Conservation (phyloP, 1,284 basidiomycete genomes). For the Lentinula novae-zelandiae region DNA sequence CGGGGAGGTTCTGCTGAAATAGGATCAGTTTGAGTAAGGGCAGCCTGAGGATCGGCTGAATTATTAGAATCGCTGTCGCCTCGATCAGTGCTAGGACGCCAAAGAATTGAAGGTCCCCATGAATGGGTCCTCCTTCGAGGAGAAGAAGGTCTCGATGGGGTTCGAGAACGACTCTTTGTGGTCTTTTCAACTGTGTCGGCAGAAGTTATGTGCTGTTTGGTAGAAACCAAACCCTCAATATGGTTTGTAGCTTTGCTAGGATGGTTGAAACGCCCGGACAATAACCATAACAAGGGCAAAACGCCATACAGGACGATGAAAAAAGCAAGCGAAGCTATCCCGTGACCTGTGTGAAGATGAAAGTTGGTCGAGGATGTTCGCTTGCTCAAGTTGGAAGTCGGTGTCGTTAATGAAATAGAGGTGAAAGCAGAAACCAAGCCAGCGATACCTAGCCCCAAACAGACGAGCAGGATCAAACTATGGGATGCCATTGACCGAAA, state of each 20-base stretch:
- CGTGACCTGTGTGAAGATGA: slow-evolving; percentile 57
- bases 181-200: slow-evolving; percentile 46
- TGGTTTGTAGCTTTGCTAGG: slow-evolving; percentile 19
- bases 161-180: slow-evolving; percentile 29
- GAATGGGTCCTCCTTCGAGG: slow-evolving; percentile 47
- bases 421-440: slow-evolving; percentile 64
- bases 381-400: slow-evolving; percentile 25
- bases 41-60: neutral
- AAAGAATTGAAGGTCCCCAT: slow-evolving; percentile 47
- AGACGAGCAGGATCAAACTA: slow-evolving; percentile 37
- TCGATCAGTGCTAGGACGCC: slow-evolving; percentile 42
- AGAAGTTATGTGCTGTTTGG: slow-evolving; percentile 31
- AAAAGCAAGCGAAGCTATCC: slow-evolving; percentile 57
- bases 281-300: slow-evolving; percentile 42
- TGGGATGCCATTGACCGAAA: slow-evolving; percentile 26
- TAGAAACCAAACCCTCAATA: slow-evolving; percentile 6
- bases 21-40: slow-evolving; percentile 23
- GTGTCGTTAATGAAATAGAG: slow-evolving; percentile 35
- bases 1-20: slow-evolving; percentile 40
- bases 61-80: slow-evolving; percentile 43
- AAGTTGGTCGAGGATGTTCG: slow-evolving; percentile 26
- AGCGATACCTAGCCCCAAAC: slow-evolving; percentile 59
- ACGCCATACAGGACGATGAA: slow-evolving; percentile 56
- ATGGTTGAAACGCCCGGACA: slow-evolving; percentile 19
- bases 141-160: slow-evolving; percentile 41